Percentiles rank a stretch among this genome's conserved stretches.
Evolutionary conservation across 108 stramenopile species (phyloP).

Genomic region (Cyclotella choctawhatcheeana): DNA sequence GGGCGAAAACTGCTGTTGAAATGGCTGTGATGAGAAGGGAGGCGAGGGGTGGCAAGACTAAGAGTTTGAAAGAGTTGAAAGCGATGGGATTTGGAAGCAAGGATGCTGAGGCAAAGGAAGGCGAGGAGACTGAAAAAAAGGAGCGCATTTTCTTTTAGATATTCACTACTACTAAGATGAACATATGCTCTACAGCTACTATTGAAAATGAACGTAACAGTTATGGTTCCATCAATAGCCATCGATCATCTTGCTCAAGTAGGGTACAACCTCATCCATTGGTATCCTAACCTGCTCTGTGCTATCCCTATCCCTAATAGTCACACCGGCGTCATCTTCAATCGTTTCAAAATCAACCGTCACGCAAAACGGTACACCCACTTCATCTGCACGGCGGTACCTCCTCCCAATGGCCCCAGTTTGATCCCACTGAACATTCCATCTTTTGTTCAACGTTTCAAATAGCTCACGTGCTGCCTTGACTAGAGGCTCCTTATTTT

Average conservation of each 20-base stretch:
- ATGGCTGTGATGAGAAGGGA: conserved; percentile 90
- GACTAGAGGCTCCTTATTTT: conserved; percentile 92
- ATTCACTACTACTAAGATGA: no score
- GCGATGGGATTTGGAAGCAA: conserved; percentile 63
- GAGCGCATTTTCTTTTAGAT: conserved; percentile 2
- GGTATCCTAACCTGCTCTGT: conserved; percentile 94
- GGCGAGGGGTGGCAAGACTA: conserved; percentile 53
- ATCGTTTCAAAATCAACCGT: conserved; percentile 98
- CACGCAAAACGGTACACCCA: conserved; percentile 96
- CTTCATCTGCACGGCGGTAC: conserved; percentile 93
- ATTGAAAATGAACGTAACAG: no score
- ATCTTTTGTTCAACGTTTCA: conserved; percentile 71
- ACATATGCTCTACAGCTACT: no score
- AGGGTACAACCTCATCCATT: conserved; percentile 85
- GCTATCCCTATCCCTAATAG: conserved; percentile 94
- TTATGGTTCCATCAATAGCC: no score
- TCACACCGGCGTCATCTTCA: conserved; percentile 91
- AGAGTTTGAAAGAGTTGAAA: conserved; percentile 40
- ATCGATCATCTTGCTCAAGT: conserved; percentile 84
- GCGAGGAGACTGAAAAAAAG: conserved; percentile 6
- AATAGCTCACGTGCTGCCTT: conserved; percentile 80
- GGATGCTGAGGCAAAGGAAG: conserved; percentile 14
- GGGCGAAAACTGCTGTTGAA: conserved; percentile 97
- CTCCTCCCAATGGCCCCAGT: conserved; percentile 93
- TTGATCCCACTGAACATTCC: conserved; percentile 88